Evolutionary conservation across 192 early-diverging fungal species (phyloP).

Genomic region (Backusella luteola): DNA sequence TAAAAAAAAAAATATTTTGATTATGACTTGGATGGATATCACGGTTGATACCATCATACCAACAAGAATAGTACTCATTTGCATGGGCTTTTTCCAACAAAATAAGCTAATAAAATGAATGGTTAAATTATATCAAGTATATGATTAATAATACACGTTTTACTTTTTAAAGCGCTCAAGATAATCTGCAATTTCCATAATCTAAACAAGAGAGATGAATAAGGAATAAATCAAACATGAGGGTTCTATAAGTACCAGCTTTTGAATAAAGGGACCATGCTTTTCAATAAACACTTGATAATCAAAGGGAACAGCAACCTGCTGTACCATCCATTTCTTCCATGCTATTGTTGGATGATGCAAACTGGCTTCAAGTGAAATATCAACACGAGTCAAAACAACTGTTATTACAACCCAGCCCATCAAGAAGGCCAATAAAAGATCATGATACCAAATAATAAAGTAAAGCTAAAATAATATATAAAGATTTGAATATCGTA

Average conservation of each 20-base stretch:
- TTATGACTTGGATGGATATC: not conserved
- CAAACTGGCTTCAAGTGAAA: not conserved
- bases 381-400: not conserved
- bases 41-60: not conserved
- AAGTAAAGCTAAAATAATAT: slow-evolving; percentile 8
- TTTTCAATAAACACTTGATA: not conserved
- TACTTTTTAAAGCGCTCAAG: slow-evolving; percentile 30
- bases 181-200: slow-evolving; percentile 18
- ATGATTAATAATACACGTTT: not conserved
- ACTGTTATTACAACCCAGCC: not conserved
- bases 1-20: slow-evolving; percentile 11
- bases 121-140: not conserved
- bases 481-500: not conserved
- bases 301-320: not conserved
- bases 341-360: not conserved
- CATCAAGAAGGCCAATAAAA: slow-evolving; percentile 10
- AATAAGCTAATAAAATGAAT: not conserved
- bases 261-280: not conserved
- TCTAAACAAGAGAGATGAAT: not conserved
- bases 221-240: not conserved
- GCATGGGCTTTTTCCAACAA: slow-evolving; percentile 25
- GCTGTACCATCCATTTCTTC: not conserved
- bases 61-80: slow-evolving; percentile 1
- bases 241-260: not conserved
- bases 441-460: slow-evolving; percentile 33